Percentiles rank a stretch among this genome's conserved stretches.
Evolutionary conservation across 192 early-diverging fungal species (phyloP).

Genomic region (Rhizophagus clarus): DNA sequence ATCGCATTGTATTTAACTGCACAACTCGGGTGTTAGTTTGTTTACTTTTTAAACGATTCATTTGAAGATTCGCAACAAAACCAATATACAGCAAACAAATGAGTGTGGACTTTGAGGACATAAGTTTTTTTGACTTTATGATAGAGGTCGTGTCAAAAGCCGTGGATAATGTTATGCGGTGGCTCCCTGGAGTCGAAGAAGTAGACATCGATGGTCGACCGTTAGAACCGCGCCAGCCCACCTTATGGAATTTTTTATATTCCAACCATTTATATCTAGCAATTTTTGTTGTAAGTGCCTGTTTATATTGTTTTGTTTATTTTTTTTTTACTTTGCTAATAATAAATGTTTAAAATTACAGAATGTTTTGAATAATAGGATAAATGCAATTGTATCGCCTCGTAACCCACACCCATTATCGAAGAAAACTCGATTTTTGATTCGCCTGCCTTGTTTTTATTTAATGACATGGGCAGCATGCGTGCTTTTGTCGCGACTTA

Average conservation of each 20-base stretch:
- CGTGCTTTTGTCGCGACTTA: conserved; percentile 35
- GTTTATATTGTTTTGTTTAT: neutral
- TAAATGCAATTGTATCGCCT: conserved; percentile 52
- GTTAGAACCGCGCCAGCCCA: conserved; percentile 19
- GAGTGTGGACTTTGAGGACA: conserved; percentile 18
- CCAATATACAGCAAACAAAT: neutral
- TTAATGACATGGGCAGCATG: conserved; percentile 43
- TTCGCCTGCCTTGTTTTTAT: conserved; percentile 48
- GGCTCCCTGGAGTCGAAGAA: neutral
- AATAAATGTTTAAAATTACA: conserved; percentile 13
- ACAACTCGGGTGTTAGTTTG: no score
- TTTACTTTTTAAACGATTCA: neutral
- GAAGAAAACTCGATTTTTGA: conserved; percentile 40
- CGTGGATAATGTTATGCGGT: neutral
- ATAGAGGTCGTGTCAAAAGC: conserved; percentile 11
- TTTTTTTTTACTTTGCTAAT: neutral
- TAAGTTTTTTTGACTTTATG: conserved; percentile 9
- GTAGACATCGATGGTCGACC: conserved; percentile 3
- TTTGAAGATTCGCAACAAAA: neutral
- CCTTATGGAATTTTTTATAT: conserved; percentile 31
- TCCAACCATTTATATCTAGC: conserved; percentile 27
- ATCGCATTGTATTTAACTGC: no score
- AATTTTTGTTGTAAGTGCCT: conserved; percentile 26
- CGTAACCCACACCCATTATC: conserved; percentile 47
- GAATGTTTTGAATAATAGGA: conserved; percentile 51